Base-by-base conservation (phyloP, 2,329 filamentous ascomycete species). In the Diaporthe sp. region DNA sequence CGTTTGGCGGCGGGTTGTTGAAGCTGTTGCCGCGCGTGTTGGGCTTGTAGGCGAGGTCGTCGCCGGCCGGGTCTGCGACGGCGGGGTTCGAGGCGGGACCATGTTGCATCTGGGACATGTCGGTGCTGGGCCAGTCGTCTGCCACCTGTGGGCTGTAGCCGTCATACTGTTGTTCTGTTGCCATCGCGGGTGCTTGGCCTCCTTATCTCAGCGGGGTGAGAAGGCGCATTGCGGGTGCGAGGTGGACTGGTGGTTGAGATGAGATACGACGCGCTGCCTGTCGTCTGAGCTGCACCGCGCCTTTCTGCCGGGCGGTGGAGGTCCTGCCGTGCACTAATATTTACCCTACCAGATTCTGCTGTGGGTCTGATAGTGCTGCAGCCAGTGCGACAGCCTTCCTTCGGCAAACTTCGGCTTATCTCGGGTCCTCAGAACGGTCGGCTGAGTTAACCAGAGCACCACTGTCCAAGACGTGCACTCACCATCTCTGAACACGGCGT, bases 1-100 rank as follows among this genome's bases (percentile, higher is more conserved):
- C 75, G 28, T 68, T 53, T 1, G 75, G 65, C 17, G 65, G 65
- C 6, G 75, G 72, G 49, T 76, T 74, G 51, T 74, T 76, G 55
- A 42, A 58, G 44, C 74, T 76, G 63, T 57, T 34, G n/a, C 49
- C 53, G 4, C 67, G 67, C 28, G n/a, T n/a, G 10, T 53, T 60
- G 28, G 37, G 65, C 20, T 39, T 61, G 72, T 76, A 74, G 42
- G 65, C 71, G 49, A 76, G 57, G 71, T 74, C 72, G 9, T 53
- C 65, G 37, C 20, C 7, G 28, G 70, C 28, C 4, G 55, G 20
- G n/a, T 60, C 44, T n/a, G 28, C 22, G 13, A 20, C 20, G 8
- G 44, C 44, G 49, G 28, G 37, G 39, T 37, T 28, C 25, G 37
- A 25, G 13, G 10, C 47, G 47, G 58, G 15, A 15, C 39, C 71